A percentile compares a stretch with the other conserved stretches of the same genome.
Conservation (phyloP, 208 protist species). For the Paratrypanosoma confusum region DNA sequence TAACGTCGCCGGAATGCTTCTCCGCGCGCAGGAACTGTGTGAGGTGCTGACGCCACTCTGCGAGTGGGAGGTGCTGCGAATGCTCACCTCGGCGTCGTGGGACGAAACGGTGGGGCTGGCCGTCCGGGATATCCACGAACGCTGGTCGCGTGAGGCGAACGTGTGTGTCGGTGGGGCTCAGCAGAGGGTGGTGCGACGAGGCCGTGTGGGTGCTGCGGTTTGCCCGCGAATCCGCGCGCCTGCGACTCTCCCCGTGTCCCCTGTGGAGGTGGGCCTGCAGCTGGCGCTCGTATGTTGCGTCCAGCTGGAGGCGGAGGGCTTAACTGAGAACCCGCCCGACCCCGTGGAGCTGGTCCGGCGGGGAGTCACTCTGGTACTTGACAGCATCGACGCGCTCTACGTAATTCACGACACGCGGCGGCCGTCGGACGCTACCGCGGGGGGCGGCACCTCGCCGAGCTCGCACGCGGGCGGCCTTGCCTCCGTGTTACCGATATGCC, state of each 20-base stretch:
- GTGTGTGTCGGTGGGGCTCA: no score
- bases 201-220: slow-evolving; percentile 1
- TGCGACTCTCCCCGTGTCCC: not conserved
- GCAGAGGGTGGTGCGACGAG: slow-evolving; percentile 8
- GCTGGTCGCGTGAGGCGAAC: slow-evolving; percentile 5
- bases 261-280: slow-evolving; percentile 16
- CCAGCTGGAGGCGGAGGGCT: slow-evolving; percentile 25
- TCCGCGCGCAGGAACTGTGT: slow-evolving; percentile 18
- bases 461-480: no score
- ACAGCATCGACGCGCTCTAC: no score
- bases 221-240: not conserved
- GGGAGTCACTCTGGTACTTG: no score
- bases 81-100: slow-evolving; percentile 26
- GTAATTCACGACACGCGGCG: no score
- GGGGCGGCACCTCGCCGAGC: no score
- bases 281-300: slow-evolving; percentile 27
- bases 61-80: slow-evolving; percentile 52
- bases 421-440: no score
- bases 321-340: no score
- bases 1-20: slow-evolving; percentile 26
- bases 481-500: no score
- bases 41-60: slow-evolving; percentile 4
- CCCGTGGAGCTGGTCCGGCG: no score
- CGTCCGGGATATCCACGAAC: slow-evolving; percentile 18
- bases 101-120: slow-evolving; percentile 17